Evolutionary conservation across 2,329 filamentous ascomycete genomes (phyloP).

Genomic region (Fusarium musae): DNA sequence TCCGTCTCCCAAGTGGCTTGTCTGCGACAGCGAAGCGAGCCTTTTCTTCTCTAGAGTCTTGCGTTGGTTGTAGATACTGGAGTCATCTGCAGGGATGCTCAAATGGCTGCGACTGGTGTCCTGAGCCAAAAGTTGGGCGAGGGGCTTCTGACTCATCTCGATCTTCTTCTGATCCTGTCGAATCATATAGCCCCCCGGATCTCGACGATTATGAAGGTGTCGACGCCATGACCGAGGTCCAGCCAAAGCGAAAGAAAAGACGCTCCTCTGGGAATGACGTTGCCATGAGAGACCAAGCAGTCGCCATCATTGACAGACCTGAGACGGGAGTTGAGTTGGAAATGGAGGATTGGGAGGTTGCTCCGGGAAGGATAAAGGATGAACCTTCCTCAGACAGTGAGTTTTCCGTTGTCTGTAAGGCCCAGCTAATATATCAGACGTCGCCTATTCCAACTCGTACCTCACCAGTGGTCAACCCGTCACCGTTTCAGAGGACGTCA

Average conservation of each 20-base stretch:
- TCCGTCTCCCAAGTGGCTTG: constrained; percentile 42
- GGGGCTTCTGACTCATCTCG: background rate
- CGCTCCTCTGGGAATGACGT: background rate
- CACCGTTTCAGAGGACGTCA: constrained; percentile 50
- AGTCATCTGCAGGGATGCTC: constrained; percentile 36
- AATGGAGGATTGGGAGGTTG: constrained; percentile 59
- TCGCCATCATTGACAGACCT: background rate
- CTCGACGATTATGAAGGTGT: constrained; percentile 2
- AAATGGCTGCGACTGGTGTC: constrained; percentile 45
- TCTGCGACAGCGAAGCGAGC: constrained; percentile 22
- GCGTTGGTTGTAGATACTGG: constrained; percentile 49
- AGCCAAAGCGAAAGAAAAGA: background rate
- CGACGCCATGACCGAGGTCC: background rate
- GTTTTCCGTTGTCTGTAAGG: constrained; percentile 28
- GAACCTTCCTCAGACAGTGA: constrained; percentile 49
- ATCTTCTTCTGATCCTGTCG: background rate
- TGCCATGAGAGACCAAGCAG: background rate
- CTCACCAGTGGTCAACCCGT: constrained; percentile 52
- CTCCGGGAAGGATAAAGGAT: constrained; percentile 54
- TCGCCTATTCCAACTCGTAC: constrained; percentile 58
- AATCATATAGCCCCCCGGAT: background rate
- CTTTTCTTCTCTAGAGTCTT: constrained; percentile 40
- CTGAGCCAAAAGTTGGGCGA: background rate
- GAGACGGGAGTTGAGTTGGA: constrained; percentile 39
- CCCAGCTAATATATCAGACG: constrained; percentile 45